phyloP scores from a whole-genome alignment of 108 stramenopile genomes.

The Skeletonema menzelii region DNA sequence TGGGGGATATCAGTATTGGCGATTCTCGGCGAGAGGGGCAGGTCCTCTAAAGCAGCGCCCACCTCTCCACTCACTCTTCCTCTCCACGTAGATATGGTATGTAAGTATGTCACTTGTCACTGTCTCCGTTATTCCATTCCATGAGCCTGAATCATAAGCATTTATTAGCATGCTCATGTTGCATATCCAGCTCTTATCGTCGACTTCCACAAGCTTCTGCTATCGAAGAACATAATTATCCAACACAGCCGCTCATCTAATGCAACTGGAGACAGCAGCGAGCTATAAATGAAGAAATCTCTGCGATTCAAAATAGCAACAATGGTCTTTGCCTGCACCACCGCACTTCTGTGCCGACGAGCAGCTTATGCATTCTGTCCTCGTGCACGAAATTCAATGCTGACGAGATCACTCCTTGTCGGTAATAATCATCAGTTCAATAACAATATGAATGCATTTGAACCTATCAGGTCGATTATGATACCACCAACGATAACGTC shows the following conservation, averaged over 20 bases:
- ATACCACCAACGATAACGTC: background rate
- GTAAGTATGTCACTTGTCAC: too few relatives aligned
- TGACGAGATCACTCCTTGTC: background rate
- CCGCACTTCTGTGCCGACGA: background rate
- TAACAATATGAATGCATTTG: background rate
- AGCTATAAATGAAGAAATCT: background rate
- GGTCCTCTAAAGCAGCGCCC: too few relatives aligned
- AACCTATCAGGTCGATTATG: background rate
- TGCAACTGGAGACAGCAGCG: background rate
- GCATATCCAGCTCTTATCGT: too few relatives aligned
- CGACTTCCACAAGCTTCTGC: too few relatives aligned
- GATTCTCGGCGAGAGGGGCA: too few relatives aligned
- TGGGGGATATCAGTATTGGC: too few relatives aligned
- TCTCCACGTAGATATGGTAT: too few relatives aligned
- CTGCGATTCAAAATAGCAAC: background rate
- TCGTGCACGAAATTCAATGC: background rate
- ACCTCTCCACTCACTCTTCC: too few relatives aligned
- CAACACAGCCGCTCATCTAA: background rate
- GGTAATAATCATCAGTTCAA: background rate
- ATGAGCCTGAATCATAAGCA: too few relatives aligned
- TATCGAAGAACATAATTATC: too few relatives aligned
- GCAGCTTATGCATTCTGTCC: background rate
- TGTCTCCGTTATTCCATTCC: too few relatives aligned
- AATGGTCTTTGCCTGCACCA: conserved; percentile 4
- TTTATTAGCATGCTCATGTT: too few relatives aligned